phyloP scores from a whole-genome alignment of 106 monocot species.

The Dioscorea alata region DNA sequence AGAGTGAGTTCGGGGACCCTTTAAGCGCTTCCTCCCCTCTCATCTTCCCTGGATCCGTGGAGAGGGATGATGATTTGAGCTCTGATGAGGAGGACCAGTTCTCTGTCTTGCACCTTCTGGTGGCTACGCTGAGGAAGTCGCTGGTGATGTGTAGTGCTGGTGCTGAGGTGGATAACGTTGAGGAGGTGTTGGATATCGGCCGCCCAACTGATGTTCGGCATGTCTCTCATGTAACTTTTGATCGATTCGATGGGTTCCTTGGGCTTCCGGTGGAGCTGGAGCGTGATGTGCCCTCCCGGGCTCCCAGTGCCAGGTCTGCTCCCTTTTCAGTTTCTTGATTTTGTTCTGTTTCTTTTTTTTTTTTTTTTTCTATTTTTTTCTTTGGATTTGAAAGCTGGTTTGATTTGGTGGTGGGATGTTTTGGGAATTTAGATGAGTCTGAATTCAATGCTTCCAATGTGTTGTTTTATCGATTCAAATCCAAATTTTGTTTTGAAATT shows the following conservation, averaged over 20 bases:
- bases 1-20: not conserved
- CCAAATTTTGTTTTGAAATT: too few relatives aligned
- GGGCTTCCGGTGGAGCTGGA: slow-evolving; percentile 57
- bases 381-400: too few relatives aligned
- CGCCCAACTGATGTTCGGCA: slow-evolving; percentile 60
- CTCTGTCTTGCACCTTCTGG: slow-evolving; percentile 11
- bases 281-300: slow-evolving; percentile 34
- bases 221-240: slow-evolving; percentile 68
- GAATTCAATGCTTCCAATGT: too few relatives aligned
- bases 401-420: too few relatives aligned
- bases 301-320: slow-evolving; percentile 60
- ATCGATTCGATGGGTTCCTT: slow-evolving; percentile 63
- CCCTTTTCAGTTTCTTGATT: not conserved
- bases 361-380: too few relatives aligned
- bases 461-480: too few relatives aligned
- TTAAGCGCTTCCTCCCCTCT: slow-evolving; percentile 28
- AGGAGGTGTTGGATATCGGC: slow-evolving; percentile 18
- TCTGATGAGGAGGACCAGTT: slow-evolving; percentile 5
- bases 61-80: not conserved
- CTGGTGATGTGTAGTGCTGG: slow-evolving; percentile 39
- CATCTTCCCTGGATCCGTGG: slow-evolving; percentile 1
- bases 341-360: not conserved
- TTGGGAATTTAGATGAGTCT: too few relatives aligned
- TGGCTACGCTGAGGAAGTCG: slow-evolving; percentile 33
- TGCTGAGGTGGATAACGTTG: slow-evolving; percentile 6